Evolutionary conservation across 192 early-diverging fungal genomes (phyloP).

Genomic region (Mortierella antarctica): DNA sequence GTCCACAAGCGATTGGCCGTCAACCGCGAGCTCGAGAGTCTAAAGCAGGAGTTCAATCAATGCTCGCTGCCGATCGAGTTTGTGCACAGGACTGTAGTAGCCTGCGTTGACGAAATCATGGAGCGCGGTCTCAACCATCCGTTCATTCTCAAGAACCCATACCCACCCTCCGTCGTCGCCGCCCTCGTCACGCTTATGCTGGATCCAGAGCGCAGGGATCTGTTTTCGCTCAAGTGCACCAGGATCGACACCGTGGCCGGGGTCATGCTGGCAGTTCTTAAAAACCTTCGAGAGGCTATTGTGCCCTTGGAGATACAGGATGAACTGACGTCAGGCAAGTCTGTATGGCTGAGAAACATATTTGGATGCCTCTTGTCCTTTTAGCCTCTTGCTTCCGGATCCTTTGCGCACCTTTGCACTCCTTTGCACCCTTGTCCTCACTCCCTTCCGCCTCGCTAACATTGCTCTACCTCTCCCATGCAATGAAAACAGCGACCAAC

Average conservation of each 20-base stretch:
- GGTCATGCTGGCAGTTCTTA: constrained; percentile 45
- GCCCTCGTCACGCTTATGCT: constrained; percentile 44
- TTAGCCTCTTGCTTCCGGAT: not conserved
- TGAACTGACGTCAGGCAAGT: constrained; percentile 39
- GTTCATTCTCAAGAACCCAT: constrained; percentile 48
- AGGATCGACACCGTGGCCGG: constrained; percentile 48
- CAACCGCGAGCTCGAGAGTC: constrained; percentile 30
- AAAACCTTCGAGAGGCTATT: constrained; percentile 45
- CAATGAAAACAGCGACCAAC: no score
- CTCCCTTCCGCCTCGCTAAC: not conserved
- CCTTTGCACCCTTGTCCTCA: no score
- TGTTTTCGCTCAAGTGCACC: constrained; percentile 45
- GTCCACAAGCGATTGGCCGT: constrained; percentile 41
- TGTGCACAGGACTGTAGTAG: constrained; percentile 42
- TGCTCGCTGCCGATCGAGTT: constrained; percentile 51
- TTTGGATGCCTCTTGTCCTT: not conserved
- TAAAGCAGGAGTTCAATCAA: constrained; percentile 51
- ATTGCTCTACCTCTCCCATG: not conserved
- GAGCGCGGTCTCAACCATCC: constrained; percentile 45
- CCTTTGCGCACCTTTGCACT: no score
- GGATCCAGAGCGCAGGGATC: constrained; percentile 42
- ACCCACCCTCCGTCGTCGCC: constrained; percentile 31
- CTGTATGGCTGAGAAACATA: not conserved
- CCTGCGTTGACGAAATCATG: constrained; percentile 51
- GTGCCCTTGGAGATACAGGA: constrained; percentile 49